phyloP scores from a whole-genome alignment of 768 basidiomycete species.

The Strobilomyces confusus region DNA sequence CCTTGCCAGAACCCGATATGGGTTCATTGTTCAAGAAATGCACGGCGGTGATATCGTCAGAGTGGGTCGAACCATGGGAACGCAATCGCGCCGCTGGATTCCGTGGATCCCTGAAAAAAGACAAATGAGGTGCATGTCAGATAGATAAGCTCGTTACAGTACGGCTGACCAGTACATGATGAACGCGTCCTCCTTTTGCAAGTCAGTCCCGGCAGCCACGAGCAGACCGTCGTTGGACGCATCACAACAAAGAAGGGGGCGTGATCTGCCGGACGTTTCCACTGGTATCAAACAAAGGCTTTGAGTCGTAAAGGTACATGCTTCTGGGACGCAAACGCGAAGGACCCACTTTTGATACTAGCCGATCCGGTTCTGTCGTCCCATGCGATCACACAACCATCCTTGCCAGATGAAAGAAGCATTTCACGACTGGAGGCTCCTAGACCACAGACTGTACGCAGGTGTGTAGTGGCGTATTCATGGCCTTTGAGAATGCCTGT shows the following conservation, averaged over 20 bases:
- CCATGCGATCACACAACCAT: constrained; percentile 72
- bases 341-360: constrained; percentile 56
- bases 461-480: constrained; percentile 49
- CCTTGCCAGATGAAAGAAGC: constrained; percentile 65
- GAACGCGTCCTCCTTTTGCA: constrained; percentile 76
- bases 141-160: neutral
- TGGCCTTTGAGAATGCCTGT: constrained; percentile 55
- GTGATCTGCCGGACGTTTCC: constrained; percentile 40
- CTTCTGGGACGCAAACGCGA: neutral
- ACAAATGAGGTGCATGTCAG: constrained; percentile 2
- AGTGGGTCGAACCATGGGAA: constrained; percentile 82
- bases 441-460: constrained; percentile 43
- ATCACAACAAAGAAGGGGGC: constrained; percentile 62
- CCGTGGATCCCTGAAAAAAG: constrained; percentile 66
- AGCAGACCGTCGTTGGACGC: constrained; percentile 65
- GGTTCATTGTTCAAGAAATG: constrained; percentile 39
- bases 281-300: constrained; percentile 36
- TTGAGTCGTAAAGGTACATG: constrained; percentile 37
- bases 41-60: constrained; percentile 85
- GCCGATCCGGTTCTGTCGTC: constrained; percentile 56
- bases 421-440: constrained; percentile 39
- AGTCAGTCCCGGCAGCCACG: constrained; percentile 79
- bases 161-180: constrained; percentile 74
- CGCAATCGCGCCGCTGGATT: constrained; percentile 65
- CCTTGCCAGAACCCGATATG: constrained; percentile 35